Evolutionary conservation across 2,329 filamentous ascomycete genomes (phyloP), one percentile per base, ranked within the genome.

Genomic region (Colletotrichum lupini): DNA sequence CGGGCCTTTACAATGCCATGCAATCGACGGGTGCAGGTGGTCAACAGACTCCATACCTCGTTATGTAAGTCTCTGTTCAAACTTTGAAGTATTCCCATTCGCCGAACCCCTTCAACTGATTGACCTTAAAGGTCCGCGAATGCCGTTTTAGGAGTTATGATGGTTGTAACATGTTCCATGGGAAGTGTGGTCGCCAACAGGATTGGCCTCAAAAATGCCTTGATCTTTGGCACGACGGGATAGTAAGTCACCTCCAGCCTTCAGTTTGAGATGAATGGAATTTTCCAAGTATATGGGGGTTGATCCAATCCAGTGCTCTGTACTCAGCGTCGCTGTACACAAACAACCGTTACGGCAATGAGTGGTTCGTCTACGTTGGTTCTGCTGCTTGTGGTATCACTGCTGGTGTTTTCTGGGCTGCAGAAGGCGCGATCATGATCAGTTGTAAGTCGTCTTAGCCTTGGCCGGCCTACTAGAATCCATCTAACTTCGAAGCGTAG

Each of bases 311-410:
- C 12, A 60, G 64, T 12, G 64, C 64, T 3, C 59, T 83, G 2
- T 84, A 82, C 68, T 80, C 80, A 1, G 82, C 82, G 0, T 80
- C 80, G 0, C 73, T 84, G n/a, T 83, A 84, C 68, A 75, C 78
- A 14, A 83, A 83, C 70, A 83, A 79, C 46, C 76, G 76, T 1
- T 79, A 79, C 55, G 78, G 79, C 11, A 77, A 63, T 1, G 68
- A 77, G 19, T 72, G 72, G 74, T 75, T 75, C 24, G 57, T 74
- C 14, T 78, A 77, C 42, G 65, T 79, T 24, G 78, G 77, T 1
- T 77, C 79, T 4, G 78, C 76, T 3, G 76, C 77, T 19, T 80
- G 77, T 22, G 75, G 76, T 19, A 60, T 77, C 1, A 75, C 71
- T 3, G 75, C 77, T 6, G 77, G 78, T 1, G 35, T 79, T 1